phyloP scores from a whole-genome alignment of 2,329 filamentous ascomycete species.

The Arthroderma uncinatum region DNA sequence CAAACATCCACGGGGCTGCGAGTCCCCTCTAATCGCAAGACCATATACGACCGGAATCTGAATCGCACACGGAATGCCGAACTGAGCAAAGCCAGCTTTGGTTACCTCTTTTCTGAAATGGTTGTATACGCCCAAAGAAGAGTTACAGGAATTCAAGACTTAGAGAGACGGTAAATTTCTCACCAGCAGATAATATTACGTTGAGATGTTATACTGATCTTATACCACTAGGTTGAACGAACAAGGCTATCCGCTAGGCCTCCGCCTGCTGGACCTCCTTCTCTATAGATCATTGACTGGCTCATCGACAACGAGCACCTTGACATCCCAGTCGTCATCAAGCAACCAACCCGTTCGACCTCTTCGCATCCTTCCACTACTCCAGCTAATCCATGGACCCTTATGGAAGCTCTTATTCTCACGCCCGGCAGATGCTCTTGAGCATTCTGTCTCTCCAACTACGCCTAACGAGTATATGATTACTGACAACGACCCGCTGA shows the following conservation, averaged over 20 bases:
- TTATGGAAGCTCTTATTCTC: constrained; percentile 89
- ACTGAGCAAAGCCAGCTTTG: constrained; percentile 85
- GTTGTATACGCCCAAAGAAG: constrained; percentile 84
- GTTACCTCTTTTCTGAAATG: constrained; percentile 94
- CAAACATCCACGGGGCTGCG: constrained; percentile 50
- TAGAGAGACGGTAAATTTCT: constrained; percentile 64
- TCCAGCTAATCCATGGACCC: constrained; percentile 89
- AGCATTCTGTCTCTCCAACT: constrained; percentile 69
- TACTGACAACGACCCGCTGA: constrained; percentile 91
- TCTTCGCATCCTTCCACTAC: constrained; percentile 75
- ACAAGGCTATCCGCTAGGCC: constrained; percentile 86
- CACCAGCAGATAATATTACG: not conserved
- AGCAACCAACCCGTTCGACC: constrained; percentile 56
- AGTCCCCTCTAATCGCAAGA: constrained; percentile 87
- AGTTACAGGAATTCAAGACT: constrained; percentile 83
- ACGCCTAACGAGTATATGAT: constrained; percentile 98
- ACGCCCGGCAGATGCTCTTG: constrained; percentile 80
- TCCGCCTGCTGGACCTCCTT: constrained; percentile 89
- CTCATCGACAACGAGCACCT: constrained; percentile 76
- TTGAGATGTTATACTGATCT: not conserved
- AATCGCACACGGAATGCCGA: constrained; percentile 82
- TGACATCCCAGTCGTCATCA: constrained; percentile 58
- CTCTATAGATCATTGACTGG: constrained; percentile 72
- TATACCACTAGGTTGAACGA: constrained; percentile 57
- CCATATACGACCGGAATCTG: constrained; percentile 91